These are phyloP conservation scores for Rhodotorula kratochvilovae DNA, from an alignment of 768 basidiomycete genomes.

Conservation along the genomic window DNA sequence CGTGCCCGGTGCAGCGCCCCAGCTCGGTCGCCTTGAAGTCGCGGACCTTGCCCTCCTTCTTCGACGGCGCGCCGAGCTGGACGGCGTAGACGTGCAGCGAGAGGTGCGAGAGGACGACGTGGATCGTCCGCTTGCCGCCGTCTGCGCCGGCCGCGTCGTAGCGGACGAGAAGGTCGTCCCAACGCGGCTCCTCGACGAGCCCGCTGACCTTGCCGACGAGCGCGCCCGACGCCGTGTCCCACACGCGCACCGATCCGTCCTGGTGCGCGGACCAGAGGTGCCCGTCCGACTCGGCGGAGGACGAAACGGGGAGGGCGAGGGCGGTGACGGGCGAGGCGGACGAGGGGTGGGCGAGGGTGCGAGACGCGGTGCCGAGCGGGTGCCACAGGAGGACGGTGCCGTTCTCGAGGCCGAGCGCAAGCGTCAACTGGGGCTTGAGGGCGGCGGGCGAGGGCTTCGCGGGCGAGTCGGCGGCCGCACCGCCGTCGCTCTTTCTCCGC, in stretches of 20 bases:
- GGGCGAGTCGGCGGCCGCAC: slow-evolving; percentile 23
- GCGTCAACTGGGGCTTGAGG: background rate
- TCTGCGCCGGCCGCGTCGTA: slow-evolving; percentile 22
- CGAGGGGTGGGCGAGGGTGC: slow-evolving; percentile 26
- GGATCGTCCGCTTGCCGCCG: slow-evolving; percentile 17
- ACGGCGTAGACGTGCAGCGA: slow-evolving; percentile 33
- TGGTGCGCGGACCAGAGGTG: slow-evolving; percentile 38
- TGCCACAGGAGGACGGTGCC: slow-evolving; percentile 34
- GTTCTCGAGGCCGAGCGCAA: slow-evolving; percentile 36
- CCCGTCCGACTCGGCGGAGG: slow-evolving; percentile 1
- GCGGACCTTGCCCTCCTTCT: slow-evolving; percentile 38
- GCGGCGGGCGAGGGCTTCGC: background rate
- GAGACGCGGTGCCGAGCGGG: slow-evolving; percentile 17
- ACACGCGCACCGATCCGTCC: slow-evolving; percentile 33
- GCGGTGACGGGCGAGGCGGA: slow-evolving; percentile 32
- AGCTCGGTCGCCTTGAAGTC: slow-evolving; percentile 32
- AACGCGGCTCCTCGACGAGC: slow-evolving; percentile 13
- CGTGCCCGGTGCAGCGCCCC: slow-evolving; percentile 34
- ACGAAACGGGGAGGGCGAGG: slow-evolving; percentile 21
- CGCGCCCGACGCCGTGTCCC: slow-evolving; percentile 14
- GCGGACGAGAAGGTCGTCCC: slow-evolving; percentile 34
- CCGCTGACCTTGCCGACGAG: slow-evolving; percentile 33
- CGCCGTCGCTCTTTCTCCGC: slow-evolving; percentile 36
- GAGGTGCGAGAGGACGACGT: slow-evolving; percentile 34
- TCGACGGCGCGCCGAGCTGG: slow-evolving; percentile 14